phyloP scores from a whole-genome alignment of 306 rosid genomes.

The Lablab purpureus region DNA sequence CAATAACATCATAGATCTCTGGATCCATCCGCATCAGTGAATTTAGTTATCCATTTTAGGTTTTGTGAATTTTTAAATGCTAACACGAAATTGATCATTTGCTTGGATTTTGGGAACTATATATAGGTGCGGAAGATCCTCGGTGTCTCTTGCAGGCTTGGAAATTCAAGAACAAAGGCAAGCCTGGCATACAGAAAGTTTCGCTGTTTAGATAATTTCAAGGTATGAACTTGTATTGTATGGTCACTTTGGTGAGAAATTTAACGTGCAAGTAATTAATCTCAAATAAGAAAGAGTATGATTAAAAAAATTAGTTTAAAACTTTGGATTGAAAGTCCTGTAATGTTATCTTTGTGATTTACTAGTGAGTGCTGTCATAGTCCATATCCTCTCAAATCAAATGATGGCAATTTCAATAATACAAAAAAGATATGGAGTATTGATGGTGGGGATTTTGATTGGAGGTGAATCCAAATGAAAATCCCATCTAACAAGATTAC shows the following conservation, averaged over 20 bases:
- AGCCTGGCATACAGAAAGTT: slow-evolving; percentile 53
- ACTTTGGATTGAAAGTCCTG: too few relatives aligned
- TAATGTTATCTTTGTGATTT: too few relatives aligned
- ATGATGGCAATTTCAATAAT: too few relatives aligned
- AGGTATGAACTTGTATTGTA: slow-evolving; percentile 58
- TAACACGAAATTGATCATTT: slow-evolving; percentile 31
- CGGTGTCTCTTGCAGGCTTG: slow-evolving; percentile 73
- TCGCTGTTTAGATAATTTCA: slow-evolving; percentile 55
- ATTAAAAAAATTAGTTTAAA: too few relatives aligned
- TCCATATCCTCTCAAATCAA: too few relatives aligned
- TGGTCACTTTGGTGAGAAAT: slow-evolving; percentile 30
- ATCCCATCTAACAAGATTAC: too few relatives aligned
- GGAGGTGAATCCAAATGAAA: too few relatives aligned
- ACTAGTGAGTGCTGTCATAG: too few relatives aligned
- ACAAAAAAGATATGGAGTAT: too few relatives aligned
- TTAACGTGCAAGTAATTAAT: too few relatives aligned
- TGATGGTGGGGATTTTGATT: too few relatives aligned
- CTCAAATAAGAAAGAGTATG: too few relatives aligned
- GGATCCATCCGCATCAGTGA: not conserved
- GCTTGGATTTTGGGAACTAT: slow-evolving; percentile 42
- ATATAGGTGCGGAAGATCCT: slow-evolving; percentile 88
- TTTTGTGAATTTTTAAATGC: slow-evolving; percentile 17
- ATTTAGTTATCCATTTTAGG: slow-evolving; percentile 2
- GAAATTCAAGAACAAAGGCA: slow-evolving; percentile 52
- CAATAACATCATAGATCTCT: slow-evolving; percentile 10